Conservation (phyloP, 306 rosid genomes). For the Vigna nakashimae region DNA sequence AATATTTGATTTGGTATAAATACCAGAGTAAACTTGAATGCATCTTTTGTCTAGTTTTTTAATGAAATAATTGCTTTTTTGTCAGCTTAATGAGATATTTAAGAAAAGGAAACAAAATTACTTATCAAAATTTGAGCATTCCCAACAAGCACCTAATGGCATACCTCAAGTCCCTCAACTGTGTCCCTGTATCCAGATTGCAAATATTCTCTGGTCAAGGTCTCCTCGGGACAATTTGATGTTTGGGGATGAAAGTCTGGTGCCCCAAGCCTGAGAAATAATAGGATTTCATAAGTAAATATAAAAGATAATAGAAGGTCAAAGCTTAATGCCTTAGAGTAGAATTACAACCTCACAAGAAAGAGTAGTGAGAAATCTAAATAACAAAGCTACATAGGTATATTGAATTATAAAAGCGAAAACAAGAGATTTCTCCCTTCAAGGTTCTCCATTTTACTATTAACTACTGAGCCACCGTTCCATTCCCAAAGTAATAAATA, state of each 20-base stretch:
- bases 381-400: background rate
- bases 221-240: conserved; percentile 90
- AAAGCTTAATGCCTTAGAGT: conserved; percentile 8
- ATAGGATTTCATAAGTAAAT: conserved; percentile 27
- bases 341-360: conserved; percentile 22
- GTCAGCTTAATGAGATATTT: background rate
- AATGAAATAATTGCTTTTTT: background rate
- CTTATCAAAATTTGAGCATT: background rate
- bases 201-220: conserved; percentile 83
- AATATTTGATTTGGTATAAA: conserved; percentile 25
- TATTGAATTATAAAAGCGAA: background rate
- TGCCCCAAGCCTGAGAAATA: conserved; percentile 83
- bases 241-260: conserved; percentile 90
- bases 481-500: background rate
- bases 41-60: background rate
- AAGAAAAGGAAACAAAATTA: background rate
- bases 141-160: background rate
- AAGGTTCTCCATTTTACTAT: background rate
- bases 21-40: background rate
- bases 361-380: conserved; percentile 2
- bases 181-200: conserved; percentile 86
- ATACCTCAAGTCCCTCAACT: conserved; percentile 91
- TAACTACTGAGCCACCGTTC: background rate
- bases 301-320: conserved; percentile 5
- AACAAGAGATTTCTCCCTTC: background rate